phyloP scores from a whole-genome alignment of 176 grass and related monocot genomes.

The Avena sativa region DNA sequence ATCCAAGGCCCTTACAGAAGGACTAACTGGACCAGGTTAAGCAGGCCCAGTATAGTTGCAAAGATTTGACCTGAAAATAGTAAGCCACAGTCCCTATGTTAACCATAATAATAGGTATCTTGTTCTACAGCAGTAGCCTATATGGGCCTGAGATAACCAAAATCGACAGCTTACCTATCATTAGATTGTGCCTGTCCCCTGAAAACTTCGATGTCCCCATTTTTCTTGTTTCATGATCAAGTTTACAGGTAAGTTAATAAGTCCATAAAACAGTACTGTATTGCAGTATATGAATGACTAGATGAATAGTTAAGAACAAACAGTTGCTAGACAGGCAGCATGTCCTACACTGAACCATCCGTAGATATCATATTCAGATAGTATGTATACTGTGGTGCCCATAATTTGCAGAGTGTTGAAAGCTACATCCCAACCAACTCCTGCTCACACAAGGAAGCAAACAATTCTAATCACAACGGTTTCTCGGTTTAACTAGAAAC shows the following conservation, averaged over 20 bases:
- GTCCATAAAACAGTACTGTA: conserved; percentile 28
- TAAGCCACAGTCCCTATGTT: neutral
- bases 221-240: conserved; percentile 38
- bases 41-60: conserved; percentile 33
- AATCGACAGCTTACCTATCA: conserved; percentile 40
- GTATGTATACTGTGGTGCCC: neutral
- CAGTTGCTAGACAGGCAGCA: neutral
- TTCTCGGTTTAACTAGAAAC: neutral
- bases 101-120: conserved; percentile 38
- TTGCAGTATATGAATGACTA: neutral
- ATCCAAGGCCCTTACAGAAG: neutral
- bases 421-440: neutral
- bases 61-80: conserved; percentile 40
- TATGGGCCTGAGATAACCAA: conserved; percentile 43
- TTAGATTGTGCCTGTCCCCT: conserved; percentile 2
- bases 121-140: conserved; percentile 42
- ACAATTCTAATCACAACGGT: neutral
- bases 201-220: neutral
- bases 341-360: neutral
- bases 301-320: conserved; percentile 26
- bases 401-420: neutral
- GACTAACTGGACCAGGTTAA: conserved; percentile 33
- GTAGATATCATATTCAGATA: conserved; percentile 9
- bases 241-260: conserved; percentile 3
- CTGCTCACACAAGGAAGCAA: neutral